These are phyloP conservation scores for Lactifluus echinatus DNA, from an alignment of 768 basidiomycete genomes.

Conservation along the genomic window DNA sequence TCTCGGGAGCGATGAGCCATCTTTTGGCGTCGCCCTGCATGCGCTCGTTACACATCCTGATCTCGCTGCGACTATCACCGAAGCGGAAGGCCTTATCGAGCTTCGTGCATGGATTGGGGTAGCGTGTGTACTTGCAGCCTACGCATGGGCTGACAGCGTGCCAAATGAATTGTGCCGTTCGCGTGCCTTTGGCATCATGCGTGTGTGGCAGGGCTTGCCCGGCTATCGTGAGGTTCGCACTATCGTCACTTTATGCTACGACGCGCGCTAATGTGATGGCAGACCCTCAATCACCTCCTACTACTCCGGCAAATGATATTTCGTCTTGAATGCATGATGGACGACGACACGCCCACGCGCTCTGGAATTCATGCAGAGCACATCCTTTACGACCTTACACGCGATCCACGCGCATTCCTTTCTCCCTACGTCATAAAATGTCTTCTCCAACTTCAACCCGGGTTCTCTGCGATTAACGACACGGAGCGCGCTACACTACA, in stretches of 20 bases:
- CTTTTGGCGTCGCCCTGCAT: conserved; percentile 65
- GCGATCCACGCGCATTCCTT: conserved; percentile 52
- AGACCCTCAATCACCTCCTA: conserved; percentile 70
- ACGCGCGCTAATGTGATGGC: conserved; percentile 1
- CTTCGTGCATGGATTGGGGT: conserved; percentile 66
- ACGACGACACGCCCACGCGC: conserved; percentile 51
- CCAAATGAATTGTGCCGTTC: conserved; percentile 57
- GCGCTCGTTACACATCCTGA: conserved; percentile 55
- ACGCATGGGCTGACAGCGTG: conserved; percentile 75
- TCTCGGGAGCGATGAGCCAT: conserved; percentile 54
- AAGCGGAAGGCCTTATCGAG: conserved; percentile 37
- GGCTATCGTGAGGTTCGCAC: conserved; percentile 62
- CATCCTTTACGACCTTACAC: conserved; percentile 50
- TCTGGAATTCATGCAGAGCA: conserved; percentile 63
- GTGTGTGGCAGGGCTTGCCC: conserved; percentile 56
- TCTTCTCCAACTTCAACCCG: conserved; percentile 48
- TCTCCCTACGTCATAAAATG: conserved; percentile 49
- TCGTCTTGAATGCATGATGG: conserved; percentile 65
- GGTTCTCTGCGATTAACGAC: conserved; percentile 54
- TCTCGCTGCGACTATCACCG: conserved; percentile 32
- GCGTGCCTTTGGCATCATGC: conserved; percentile 51
- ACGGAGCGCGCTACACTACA: conserved; percentile 50
- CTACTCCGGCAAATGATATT: conserved; percentile 63
- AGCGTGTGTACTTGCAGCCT: conserved; percentile 56
- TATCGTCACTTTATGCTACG: background rate